Conservation (phyloP, 805 yeast species). For the Yarrowia alimentaria region DNA sequence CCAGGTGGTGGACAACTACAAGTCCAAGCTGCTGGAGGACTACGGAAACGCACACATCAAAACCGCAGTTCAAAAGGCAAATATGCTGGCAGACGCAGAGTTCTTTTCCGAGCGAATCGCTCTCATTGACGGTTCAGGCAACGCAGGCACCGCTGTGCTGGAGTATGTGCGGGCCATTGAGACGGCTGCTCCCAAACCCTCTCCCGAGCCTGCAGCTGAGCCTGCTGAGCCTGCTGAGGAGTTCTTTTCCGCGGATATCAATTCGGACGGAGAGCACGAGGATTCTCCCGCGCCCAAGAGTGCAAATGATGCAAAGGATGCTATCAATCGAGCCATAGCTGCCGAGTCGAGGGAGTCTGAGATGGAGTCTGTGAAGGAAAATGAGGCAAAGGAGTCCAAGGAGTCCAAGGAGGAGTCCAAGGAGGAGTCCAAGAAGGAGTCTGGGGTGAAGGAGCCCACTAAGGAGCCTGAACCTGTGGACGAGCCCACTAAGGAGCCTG, state of each 20-base stretch:
- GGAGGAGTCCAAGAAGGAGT: slow-evolving; percentile 22
- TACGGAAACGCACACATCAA: slow-evolving; percentile 46
- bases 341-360: slow-evolving; percentile 6
- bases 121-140: slow-evolving; percentile 44
- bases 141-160: slow-evolving; percentile 24
- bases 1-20: slow-evolving; percentile 51
- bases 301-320: slow-evolving; percentile 17
- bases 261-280: slow-evolving; percentile 18
- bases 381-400: slow-evolving; percentile 31
- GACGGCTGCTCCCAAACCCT: slow-evolving; percentile 2
- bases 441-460: slow-evolving; percentile 32
- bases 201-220: neutral
- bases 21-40: slow-evolving; percentile 52
- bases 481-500: slow-evolving; percentile 35
- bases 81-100: slow-evolving; percentile 58
- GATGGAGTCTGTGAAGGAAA: slow-evolving; percentile 21
- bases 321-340: slow-evolving; percentile 5
- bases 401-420: neutral
- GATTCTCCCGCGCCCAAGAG: slow-evolving; percentile 3
- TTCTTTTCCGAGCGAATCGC: slow-evolving; percentile 61
- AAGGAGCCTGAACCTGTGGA: slow-evolving; percentile 29
- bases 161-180: slow-evolving; percentile 19
- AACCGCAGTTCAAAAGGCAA: slow-evolving; percentile 40
- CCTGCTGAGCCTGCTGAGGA: slow-evolving; percentile 13
- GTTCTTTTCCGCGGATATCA: slow-evolving; percentile 21